These are phyloP conservation scores for Xylaria scruposa DNA, from an alignment of 495 filamentous ascomycete genomes.

Conservation along the genomic window DNA sequence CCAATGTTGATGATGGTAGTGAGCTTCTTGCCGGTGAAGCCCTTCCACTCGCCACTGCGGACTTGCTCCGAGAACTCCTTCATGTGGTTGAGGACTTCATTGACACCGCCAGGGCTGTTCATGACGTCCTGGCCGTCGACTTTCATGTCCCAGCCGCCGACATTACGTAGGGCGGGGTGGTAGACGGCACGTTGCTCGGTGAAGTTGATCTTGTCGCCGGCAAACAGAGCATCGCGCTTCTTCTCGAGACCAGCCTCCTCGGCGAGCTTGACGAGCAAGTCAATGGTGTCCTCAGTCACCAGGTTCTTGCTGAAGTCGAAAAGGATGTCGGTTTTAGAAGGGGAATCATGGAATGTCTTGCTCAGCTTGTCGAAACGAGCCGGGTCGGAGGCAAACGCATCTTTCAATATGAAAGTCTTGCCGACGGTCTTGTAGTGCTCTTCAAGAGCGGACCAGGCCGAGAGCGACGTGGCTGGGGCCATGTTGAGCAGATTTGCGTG, in stretches of 20 bases:
- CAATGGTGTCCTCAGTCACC: conserved; percentile 89
- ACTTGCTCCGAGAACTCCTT: conserved; percentile 96
- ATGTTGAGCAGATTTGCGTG: conserved; percentile 39
- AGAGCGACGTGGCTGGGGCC: conserved; percentile 78
- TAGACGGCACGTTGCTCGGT: conserved; percentile 97
- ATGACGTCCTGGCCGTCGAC: conserved; percentile 96
- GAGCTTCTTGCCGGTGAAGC: conserved; percentile 96
- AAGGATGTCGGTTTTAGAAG: conserved; percentile 70
- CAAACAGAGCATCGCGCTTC: conserved; percentile 96
- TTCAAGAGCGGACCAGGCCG: conserved; percentile 87
- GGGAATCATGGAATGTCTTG: conserved; percentile 77
- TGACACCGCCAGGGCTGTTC: conserved; percentile 72
- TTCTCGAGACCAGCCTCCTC: conserved; percentile 89
- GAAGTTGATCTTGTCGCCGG: conserved; percentile 98
- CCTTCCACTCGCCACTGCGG: conserved; percentile 95
- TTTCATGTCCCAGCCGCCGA: conserved; percentile 81
- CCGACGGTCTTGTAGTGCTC: conserved; percentile 84
- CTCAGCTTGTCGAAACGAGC: conserved; percentile 89
- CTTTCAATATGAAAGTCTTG: conserved; percentile 88
- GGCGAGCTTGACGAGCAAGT: conserved; percentile 83
- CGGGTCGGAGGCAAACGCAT: conserved; percentile 88
- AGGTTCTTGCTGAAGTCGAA: conserved; percentile 99
- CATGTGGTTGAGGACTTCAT: conserved; percentile 92
- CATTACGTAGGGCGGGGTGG: conserved; percentile 91
- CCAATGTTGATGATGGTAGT: conserved; percentile 96